These are phyloP conservation scores for Penicillium corylophilum DNA, from an alignment of 2,329 filamentous ascomycete genomes.

Conservation along the genomic window DNA sequence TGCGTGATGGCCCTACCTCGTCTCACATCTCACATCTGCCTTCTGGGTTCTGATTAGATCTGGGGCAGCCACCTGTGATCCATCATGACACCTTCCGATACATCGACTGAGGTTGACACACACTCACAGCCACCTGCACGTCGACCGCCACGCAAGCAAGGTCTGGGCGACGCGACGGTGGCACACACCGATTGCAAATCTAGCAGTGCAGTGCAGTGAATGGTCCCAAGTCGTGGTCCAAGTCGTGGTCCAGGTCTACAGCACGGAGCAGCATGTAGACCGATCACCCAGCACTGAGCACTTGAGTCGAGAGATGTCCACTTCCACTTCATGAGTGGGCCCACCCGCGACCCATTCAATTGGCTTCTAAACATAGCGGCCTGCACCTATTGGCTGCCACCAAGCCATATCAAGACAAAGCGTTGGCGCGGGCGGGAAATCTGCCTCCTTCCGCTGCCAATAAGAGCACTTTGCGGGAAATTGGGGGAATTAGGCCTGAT, in stretches of 20 bases:
- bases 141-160: conserved; percentile 21
- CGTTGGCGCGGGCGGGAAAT: conserved; percentile 11
- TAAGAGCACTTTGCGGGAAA: conserved; percentile 14
- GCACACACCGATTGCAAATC: background rate
- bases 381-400: conserved; percentile 7
- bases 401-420: conserved; percentile 14
- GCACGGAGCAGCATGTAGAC: background rate
- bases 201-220: background rate
- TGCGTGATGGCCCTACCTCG: conserved; percentile 19
- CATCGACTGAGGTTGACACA: conserved; percentile 10
- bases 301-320: conserved; percentile 4
- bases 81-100: conserved; percentile 17
- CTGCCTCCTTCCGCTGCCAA: conserved; percentile 16
- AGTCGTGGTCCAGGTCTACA: background rate
- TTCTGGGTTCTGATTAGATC: conserved; percentile 14
- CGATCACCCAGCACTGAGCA: background rate
- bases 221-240: background rate
- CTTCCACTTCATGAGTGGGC: conserved; percentile 9
- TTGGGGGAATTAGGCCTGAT: conserved; percentile 7
- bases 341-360: conserved; percentile 15
- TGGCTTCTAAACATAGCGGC: conserved; percentile 31
- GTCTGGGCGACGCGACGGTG: conserved; percentile 12
- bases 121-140: conserved; percentile 13
- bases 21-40: conserved; percentile 12
- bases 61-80: conserved; percentile 18